Conservation (phyloP, 2,329 filamentous ascomycete species). For the Colletotrichum graminicola region DNA sequence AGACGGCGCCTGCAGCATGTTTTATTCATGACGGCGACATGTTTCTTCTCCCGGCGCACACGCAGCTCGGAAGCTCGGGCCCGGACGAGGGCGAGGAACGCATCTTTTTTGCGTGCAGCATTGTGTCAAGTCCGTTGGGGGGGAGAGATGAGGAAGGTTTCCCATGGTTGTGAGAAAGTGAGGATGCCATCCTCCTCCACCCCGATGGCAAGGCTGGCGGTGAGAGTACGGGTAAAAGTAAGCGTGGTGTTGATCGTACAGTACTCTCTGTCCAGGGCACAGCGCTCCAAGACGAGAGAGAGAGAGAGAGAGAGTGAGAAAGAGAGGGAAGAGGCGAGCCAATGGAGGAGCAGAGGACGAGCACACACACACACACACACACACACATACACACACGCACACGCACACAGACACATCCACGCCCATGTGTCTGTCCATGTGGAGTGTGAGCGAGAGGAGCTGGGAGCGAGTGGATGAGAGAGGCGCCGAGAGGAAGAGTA, state of each 20-base stretch:
- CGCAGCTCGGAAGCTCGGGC: conserved; percentile 5
- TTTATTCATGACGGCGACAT: conserved; percentile 16
- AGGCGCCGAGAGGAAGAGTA: background rate
- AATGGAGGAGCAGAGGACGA: conserved; percentile 28
- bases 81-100: background rate
- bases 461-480: conserved; percentile 4
- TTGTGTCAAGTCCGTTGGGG: background rate
- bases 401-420: background rate
- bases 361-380: conserved; percentile 19
- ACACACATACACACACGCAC: conserved; percentile 27
- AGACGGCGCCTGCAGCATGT: background rate
- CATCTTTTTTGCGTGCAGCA: background rate
- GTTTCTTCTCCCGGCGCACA: background rate
- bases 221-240: background rate
- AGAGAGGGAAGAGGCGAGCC: conserved; percentile 9
- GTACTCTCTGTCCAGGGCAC: too few relatives aligned
- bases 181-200: background rate
- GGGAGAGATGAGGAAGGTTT: too few relatives aligned
- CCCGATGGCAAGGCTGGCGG: conserved; percentile 21
- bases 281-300: background rate
- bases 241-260: too few relatives aligned
- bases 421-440: background rate
- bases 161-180: too few relatives aligned
- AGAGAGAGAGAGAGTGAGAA: background rate
- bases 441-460: background rate